Conservation (phyloP, 2,329 filamentous ascomycete genomes). For the Raffaelea arxii region DNA sequence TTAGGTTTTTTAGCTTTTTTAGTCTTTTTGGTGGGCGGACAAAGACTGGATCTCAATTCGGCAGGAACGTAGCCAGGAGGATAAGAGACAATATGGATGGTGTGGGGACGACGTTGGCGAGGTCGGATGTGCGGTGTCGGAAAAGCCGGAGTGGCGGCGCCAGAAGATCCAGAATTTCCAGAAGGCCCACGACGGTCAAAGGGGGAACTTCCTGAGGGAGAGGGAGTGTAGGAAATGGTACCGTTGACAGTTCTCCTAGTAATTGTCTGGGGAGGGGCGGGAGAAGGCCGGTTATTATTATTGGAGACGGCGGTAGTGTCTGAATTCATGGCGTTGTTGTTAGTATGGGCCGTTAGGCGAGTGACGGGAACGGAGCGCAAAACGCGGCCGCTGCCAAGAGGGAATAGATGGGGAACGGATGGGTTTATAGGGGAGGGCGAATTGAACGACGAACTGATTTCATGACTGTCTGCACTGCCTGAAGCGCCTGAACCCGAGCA, state of each 20-base stretch:
- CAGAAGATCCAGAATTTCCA: too few relatives aligned
- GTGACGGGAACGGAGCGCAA: too few relatives aligned
- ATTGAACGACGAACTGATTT: too few relatives aligned
- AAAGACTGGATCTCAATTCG: constrained; percentile 22
- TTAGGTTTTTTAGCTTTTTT: too few relatives aligned
- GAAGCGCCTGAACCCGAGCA: too few relatives aligned
- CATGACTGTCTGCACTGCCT: too few relatives aligned
- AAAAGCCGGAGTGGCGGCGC: constrained; percentile 17
- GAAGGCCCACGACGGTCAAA: constrained; percentile 14
- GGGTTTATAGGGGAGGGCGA: too few relatives aligned
- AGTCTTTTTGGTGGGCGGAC: neutral
- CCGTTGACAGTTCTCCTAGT: constrained; percentile 15
- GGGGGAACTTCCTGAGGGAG: constrained; percentile 10
- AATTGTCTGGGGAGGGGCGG: constrained; percentile 11
- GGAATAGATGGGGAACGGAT: too few relatives aligned
- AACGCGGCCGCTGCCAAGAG: too few relatives aligned
- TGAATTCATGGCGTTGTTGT: too few relatives aligned
- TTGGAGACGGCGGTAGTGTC: neutral
- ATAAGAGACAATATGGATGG: constrained; percentile 44
- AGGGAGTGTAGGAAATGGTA: constrained; percentile 19
- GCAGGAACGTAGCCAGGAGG: constrained; percentile 29
- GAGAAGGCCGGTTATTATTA: neutral
- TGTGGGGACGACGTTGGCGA: constrained; percentile 42
- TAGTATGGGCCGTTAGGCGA: too few relatives aligned
- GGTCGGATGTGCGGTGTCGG: constrained; percentile 35